Evolutionary conservation across 768 basidiomycete species (phyloP).

Genomic region (Suillus paluster): DNA sequence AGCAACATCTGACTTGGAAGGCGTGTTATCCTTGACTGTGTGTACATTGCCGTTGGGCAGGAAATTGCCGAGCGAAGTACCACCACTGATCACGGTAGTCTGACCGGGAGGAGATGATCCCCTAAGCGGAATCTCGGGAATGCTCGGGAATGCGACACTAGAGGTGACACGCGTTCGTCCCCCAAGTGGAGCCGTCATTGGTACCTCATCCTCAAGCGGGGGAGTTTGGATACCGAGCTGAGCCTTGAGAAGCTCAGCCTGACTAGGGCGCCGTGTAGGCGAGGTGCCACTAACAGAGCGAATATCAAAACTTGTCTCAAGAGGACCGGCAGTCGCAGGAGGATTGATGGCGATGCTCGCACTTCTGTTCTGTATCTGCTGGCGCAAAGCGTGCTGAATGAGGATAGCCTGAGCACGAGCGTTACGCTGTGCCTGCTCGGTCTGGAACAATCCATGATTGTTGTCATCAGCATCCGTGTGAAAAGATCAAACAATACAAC

Average conservation of each 20-base stretch:
- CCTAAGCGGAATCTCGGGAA: constrained; percentile 49
- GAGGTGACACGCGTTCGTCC: constrained; percentile 66
- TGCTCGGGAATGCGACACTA: constrained; percentile 43
- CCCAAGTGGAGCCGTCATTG: constrained; percentile 81
- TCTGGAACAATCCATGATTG: constrained; percentile 41
- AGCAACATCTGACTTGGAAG: constrained; percentile 84
- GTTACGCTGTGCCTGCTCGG: constrained; percentile 62
- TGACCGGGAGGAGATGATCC: constrained; percentile 50
- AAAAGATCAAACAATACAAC: constrained; percentile 23
- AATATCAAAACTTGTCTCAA: constrained; percentile 65
- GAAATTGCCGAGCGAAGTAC: constrained; percentile 65
- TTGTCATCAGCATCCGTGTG: not conserved
- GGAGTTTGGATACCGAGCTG: constrained; percentile 51
- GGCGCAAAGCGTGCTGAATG: constrained; percentile 60
- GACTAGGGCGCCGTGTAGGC: constrained; percentile 69
- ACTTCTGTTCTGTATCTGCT: constrained; percentile 55
- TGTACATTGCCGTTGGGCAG: constrained; percentile 41
- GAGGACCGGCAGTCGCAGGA: constrained; percentile 78
- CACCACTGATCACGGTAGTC: constrained; percentile 74
- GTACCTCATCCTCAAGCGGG: constrained; percentile 59
- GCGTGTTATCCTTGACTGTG: constrained; percentile 34
- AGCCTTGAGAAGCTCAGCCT: constrained; percentile 67
- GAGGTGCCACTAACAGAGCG: constrained; percentile 57
- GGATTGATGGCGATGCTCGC: constrained; percentile 51
- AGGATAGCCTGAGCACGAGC: constrained; percentile 74